Conservation (phyloP, 371 early-diverging fungal species). For the Mortierella sp. region DNA sequence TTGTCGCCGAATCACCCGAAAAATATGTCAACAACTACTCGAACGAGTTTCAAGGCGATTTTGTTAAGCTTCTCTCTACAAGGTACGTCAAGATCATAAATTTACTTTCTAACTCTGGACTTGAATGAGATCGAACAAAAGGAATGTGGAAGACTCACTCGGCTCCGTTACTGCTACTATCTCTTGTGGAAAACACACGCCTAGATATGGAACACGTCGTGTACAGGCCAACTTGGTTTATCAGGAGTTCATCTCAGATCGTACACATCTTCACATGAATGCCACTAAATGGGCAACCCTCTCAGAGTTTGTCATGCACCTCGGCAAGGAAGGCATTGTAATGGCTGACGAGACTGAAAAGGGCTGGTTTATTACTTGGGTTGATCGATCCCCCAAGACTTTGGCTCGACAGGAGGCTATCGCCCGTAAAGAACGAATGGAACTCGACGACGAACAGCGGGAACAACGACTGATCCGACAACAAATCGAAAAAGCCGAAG, state of each 20-base stretch:
- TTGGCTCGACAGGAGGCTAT: constrained; percentile 86
- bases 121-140: no score
- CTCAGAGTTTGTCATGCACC: constrained; percentile 83
- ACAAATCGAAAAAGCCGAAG: constrained; percentile 83
- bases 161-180: no score
- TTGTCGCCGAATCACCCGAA: constrained; percentile 87
- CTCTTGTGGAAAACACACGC: background rate
- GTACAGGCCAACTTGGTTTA: constrained; percentile 94
- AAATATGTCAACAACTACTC: constrained; percentile 76
- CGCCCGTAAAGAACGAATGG: constrained; percentile 81
- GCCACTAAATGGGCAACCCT: constrained; percentile 92
- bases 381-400: constrained; percentile 91
- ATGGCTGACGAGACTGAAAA: constrained; percentile 91
- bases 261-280: constrained; percentile 96
- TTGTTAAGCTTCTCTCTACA: constrained; percentile 76
- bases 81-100: constrained; percentile 48
- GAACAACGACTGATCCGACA: constrained; percentile 79
- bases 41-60: constrained; percentile 78
- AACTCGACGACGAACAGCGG: constrained; percentile 87
- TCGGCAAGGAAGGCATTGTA: constrained; percentile 87
- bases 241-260: constrained; percentile 93
- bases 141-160: no score
- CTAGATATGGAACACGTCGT: constrained; percentile 83
- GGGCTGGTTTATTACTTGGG: constrained; percentile 92
- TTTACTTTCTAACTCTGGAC: no score